Conservation (phyloP, 768 basidiomycete genomes). For the Suillus discolor region DNA sequence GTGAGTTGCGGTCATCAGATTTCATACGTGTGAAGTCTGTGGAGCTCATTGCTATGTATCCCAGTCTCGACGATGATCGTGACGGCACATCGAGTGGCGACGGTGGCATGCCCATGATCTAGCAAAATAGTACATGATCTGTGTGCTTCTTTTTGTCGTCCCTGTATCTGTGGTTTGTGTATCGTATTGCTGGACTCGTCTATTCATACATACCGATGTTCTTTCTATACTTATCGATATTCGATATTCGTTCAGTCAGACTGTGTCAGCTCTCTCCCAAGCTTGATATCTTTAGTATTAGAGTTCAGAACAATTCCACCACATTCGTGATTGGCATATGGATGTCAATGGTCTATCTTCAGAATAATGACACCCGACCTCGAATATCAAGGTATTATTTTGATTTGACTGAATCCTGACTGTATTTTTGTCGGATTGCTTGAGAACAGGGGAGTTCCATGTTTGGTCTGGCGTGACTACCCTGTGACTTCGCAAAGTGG, state of each 20-base stretch:
- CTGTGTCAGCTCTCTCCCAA: slow-evolving; percentile 8
- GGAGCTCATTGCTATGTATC: slow-evolving; percentile 16
- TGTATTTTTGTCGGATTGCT: not conserved
- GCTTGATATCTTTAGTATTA: slow-evolving; percentile 20
- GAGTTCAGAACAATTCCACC: not conserved
- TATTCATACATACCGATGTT: not conserved
- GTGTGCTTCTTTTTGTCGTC: slow-evolving; percentile 3
- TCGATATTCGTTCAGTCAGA: slow-evolving; percentile 10
- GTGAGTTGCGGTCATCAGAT: slow-evolving; percentile 41
- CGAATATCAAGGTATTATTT: not conserved
- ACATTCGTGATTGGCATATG: not conserved
- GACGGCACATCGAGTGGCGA: slow-evolving; percentile 63
- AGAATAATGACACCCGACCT: not conserved
- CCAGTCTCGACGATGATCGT: slow-evolving; percentile 69
- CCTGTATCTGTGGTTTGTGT: slow-evolving; percentile 7
- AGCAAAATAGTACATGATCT: not conserved
- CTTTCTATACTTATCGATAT: slow-evolving; percentile 14
- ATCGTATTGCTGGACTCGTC: not conserved
- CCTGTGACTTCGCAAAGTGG: not conserved
- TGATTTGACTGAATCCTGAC: not conserved
- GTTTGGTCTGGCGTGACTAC: not conserved
- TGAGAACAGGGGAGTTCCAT: not conserved
- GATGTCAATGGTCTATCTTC: not conserved
- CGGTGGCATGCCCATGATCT: slow-evolving; percentile 43
- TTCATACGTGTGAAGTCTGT: slow-evolving; percentile 12